These are phyloP conservation scores for Leucogyrophana mollusca DNA, from an alignment of 768 basidiomycete species.

Conservation along the genomic window DNA sequence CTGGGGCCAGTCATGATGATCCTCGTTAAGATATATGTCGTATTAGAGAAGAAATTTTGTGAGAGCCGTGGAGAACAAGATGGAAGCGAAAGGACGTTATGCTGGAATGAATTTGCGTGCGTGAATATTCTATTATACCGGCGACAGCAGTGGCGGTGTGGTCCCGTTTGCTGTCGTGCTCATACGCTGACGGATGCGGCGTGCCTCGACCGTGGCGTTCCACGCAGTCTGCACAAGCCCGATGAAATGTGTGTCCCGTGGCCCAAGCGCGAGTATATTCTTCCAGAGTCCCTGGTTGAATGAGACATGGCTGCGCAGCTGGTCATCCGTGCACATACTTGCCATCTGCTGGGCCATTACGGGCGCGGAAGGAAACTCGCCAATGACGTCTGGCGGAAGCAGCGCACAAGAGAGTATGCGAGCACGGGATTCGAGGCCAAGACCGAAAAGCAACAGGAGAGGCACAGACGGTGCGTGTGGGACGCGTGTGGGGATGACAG, in stretches of 20 bases:
- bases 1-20: slow-evolving; percentile 21
- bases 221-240: slow-evolving; percentile 60
- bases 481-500: slow-evolving; percentile 45
- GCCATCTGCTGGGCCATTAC: slow-evolving; percentile 56
- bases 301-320: slow-evolving; percentile 28
- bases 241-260: slow-evolving; percentile 42
- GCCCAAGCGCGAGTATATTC: slow-evolving; percentile 56
- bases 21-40: slow-evolving; percentile 24
- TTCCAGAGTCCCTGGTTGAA: slow-evolving; percentile 66
- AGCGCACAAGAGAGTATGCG: slow-evolving; percentile 48
- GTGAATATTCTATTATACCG: slow-evolving; percentile 16
- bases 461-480: slow-evolving; percentile 57
- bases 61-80: slow-evolving; percentile 14
- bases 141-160: slow-evolving; percentile 7
- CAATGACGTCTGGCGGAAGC: slow-evolving; percentile 48
- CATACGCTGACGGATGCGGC: slow-evolving; percentile 25
- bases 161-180: slow-evolving; percentile 14
- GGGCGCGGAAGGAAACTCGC: slow-evolving; percentile 61
- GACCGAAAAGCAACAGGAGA: slow-evolving; percentile 56
- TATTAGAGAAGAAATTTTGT: slow-evolving; percentile 20
- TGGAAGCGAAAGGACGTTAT: slow-evolving; percentile 10
- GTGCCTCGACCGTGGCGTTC: slow-evolving; percentile 74
- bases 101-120: too few relatives aligned
- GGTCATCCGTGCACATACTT: slow-evolving; percentile 33
- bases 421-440: slow-evolving; percentile 48